A percentile compares a stretch with the other conserved stretches of the same genome.
Conservation (phyloP, 73 alveolate genomes). For the Blepharisma stoltei region DNA sequence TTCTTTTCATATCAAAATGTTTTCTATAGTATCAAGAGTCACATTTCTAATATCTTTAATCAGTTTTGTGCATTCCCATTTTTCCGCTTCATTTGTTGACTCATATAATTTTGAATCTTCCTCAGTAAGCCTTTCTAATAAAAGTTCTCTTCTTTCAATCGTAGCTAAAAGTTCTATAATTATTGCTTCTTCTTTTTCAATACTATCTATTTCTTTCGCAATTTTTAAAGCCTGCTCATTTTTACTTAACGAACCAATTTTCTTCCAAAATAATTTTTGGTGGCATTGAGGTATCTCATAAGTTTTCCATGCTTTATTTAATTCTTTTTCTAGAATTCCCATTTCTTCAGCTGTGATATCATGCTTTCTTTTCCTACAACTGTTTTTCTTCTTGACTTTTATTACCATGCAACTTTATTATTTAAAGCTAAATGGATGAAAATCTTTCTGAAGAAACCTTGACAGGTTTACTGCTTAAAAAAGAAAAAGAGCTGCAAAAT, state of each 20-base stretch:
- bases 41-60: background rate
- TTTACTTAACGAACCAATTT: background rate
- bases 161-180: background rate
- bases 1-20: background rate
- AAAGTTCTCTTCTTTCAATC: background rate
- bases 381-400: too few species aligned
- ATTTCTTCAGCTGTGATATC: slow-evolving; percentile 7
- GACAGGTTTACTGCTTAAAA: background rate
- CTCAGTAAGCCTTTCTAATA: background rate
- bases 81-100: background rate
- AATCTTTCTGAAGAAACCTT: background rate
- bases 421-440: too few species aligned
- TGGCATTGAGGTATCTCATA: background rate
- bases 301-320: slow-evolving; percentile 7
- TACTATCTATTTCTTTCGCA: slow-evolving; percentile 9
- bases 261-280: background rate
- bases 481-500: slow-evolving; percentile 25
- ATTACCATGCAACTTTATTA: too few species aligned
- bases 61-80: background rate
- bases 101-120: background rate
- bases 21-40: background rate
- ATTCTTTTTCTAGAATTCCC: background rate
- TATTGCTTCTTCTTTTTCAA: slow-evolving; percentile 7
- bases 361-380: too few species aligned
- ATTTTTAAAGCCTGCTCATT: background rate